A percentile compares a stretch with the other conserved stretches of the same genome.
phyloP scores from a whole-genome alignment of 2,329 filamentous ascomycete genomes.

The Fusarium coicis region DNA sequence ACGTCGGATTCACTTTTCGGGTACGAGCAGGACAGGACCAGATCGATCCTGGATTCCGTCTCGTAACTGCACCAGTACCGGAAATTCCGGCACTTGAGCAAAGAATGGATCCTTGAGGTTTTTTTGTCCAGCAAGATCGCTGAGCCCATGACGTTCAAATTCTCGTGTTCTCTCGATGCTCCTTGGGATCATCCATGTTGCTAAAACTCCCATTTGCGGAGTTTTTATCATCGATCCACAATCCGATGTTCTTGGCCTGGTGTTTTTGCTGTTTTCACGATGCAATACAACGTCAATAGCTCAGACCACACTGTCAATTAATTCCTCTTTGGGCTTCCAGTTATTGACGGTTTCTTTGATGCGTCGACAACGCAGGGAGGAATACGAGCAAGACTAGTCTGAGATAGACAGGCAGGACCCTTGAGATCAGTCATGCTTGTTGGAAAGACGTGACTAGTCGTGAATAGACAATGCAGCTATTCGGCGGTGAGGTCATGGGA shows the following conservation, averaged over 20 bases:
- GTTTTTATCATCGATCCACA: conserved; percentile 15
- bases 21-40: background rate
- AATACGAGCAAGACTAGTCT: conserved; percentile 35
- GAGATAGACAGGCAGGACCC: conserved; percentile 16
- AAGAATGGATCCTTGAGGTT: conserved; percentile 12
- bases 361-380: conserved; percentile 26
- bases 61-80: conserved; percentile 19
- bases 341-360: conserved; percentile 5
- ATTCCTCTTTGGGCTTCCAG: conserved; percentile 14
- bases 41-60: background rate
- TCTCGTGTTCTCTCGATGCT: conserved; percentile 22
- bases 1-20: background rate
- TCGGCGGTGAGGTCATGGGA: conserved; percentile 36
- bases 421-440: conserved; percentile 13
- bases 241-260: conserved; percentile 1
- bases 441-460: background rate
- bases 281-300: conserved; percentile 10
- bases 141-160: conserved; percentile 24
- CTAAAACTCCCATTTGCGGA: conserved; percentile 25
- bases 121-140: conserved; percentile 9
- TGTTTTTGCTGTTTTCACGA: background rate
- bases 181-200: conserved; percentile 24
- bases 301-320: conserved; percentile 17
- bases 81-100: conserved; percentile 13
- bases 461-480: background rate